Evolutionary conservation across 2,329 filamentous ascomycete genomes (phyloP).

Genomic region (Cytospora mali): DNA sequence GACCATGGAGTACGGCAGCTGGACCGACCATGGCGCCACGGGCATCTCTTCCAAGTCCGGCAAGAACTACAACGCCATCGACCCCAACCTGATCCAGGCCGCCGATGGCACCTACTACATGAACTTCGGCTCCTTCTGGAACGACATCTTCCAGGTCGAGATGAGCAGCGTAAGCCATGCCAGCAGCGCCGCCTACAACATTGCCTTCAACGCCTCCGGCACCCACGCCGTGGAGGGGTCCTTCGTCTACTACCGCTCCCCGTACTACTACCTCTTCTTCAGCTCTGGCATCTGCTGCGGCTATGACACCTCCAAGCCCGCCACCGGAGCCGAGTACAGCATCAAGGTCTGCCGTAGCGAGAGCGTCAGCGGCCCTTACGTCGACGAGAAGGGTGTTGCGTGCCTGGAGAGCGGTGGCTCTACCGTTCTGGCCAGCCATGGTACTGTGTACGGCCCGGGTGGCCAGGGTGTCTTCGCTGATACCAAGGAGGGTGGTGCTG

Average conservation of each 20-base stretch:
- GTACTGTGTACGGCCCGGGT: slow-evolving; percentile 62
- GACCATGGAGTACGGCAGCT: slow-evolving; percentile 55
- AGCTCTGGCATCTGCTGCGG: slow-evolving; percentile 63
- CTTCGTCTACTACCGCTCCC: slow-evolving; percentile 57
- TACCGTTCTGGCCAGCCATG: slow-evolving; percentile 59
- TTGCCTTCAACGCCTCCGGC: slow-evolving; percentile 56
- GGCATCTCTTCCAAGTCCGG: slow-evolving; percentile 50
- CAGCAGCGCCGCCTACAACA: slow-evolving; percentile 41
- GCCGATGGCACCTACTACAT: slow-evolving; percentile 47
- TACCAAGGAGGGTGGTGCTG: slow-evolving; percentile 45
- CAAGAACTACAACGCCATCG: slow-evolving; percentile 63
- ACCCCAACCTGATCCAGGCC: slow-evolving; percentile 53
- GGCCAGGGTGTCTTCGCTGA: slow-evolving; percentile 63
- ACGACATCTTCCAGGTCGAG: slow-evolving; percentile 61
- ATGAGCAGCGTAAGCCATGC: slow-evolving; percentile 44
- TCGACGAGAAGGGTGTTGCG: slow-evolving; percentile 54
- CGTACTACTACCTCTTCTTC: slow-evolving; percentile 68
- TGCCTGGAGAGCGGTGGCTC: slow-evolving; percentile 62
- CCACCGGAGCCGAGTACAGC: slow-evolving; percentile 64
- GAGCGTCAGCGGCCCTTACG: slow-evolving; percentile 55
- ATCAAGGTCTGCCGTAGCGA: slow-evolving; percentile 65
- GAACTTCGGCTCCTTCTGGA: slow-evolving; percentile 72
- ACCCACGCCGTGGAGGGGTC: slow-evolving; percentile 58
- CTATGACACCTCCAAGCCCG: slow-evolving; percentile 55
- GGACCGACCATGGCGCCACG: slow-evolving; percentile 61